phyloP scores from a whole-genome alignment of 2,329 filamentous ascomycete species.

The Cercospora beticola region DNA sequence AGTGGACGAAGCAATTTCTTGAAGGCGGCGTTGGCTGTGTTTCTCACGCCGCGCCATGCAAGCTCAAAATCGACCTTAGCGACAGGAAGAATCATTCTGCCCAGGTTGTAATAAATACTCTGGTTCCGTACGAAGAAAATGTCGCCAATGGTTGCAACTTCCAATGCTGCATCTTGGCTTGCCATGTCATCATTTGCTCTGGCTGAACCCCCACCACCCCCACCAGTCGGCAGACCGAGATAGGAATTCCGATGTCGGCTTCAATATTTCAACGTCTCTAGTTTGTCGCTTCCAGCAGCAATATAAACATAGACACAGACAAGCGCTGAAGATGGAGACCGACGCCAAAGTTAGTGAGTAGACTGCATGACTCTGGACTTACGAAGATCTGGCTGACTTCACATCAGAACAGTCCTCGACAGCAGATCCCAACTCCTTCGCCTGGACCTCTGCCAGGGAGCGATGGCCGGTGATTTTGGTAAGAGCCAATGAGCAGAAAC shows the following conservation, averaged over 20 bases:
- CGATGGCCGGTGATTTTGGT: slow-evolving; percentile 95
- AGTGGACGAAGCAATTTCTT: background rate
- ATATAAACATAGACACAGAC: slow-evolving; percentile 15
- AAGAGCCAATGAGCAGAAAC: slow-evolving; percentile 32
- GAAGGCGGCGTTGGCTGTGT: background rate
- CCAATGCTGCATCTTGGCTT: background rate
- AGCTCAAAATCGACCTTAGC: background rate
- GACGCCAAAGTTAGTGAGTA: slow-evolving; percentile 70
- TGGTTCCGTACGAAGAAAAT: too few relatives aligned
- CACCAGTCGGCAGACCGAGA: background rate
- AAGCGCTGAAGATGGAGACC: slow-evolving; percentile 61
- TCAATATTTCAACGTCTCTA: slow-evolving; percentile 11
- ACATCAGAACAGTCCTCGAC: slow-evolving; percentile 70
- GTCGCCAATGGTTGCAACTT: background rate
- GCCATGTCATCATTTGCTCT: background rate
- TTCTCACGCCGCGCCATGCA: background rate
- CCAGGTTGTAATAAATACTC: too few relatives aligned
- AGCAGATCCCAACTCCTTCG: slow-evolving; percentile 81
- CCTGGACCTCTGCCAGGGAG: slow-evolving; percentile 76
- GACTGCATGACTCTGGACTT: too few relatives aligned
- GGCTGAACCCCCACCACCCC: background rate
- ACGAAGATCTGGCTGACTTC: too few relatives aligned
- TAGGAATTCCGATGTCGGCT: background rate
- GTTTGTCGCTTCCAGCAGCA: background rate
- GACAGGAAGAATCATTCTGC: background rate